Evolutionary conservation across 164 flowering plant genomes (phyloP), one percentile per base, ranked within the genome.

Genomic region (Chloranthus sessilifolius): DNA sequence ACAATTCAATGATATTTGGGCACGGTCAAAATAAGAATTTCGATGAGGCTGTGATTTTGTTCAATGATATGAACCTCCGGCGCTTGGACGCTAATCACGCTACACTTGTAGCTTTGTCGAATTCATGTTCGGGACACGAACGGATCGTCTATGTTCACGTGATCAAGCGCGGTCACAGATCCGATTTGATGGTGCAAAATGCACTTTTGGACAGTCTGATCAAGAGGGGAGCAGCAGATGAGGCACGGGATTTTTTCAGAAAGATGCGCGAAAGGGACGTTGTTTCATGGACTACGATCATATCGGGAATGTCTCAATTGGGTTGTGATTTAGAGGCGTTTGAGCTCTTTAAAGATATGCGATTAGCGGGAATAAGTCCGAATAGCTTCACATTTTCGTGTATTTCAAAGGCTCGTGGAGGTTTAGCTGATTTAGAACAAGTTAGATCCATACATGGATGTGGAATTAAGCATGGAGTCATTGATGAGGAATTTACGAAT

Each of bases 1-100:
- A 95, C 86, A 88, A 88, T 59, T 61, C 92, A 0, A 79, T 92
- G 88, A 47, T 84, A 68, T 74, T 66, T 38, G 95, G 91, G 0
- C 81, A 84, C 43, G 88, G 95, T 7, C 96, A 89, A 54, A 94
- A 94, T 58, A 74, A 77, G 2, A 81, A 82, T 42, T 75, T 78
- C 5, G 31, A 57, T 14, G 71, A 68, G 34, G 79, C 66, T 2
- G 73, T 87, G 55, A 63, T 62, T 11, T 49, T 82, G 65, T 80
- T 89, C 35, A 42, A 65, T 20, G 51, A 71, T 48, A 86, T 92
- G 92, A 61, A 17, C n/a, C 52, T 38, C 8, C 10, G 21, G 21
- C 19, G 56, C n/a, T 33, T 61, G 2, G 43, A 42, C 12, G 59
- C 60, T 2, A 43, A 66, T 53, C 59, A 38, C 29, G 63, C 60